Evolutionary conservation across 768 basidiomycete species (phyloP).

Genomic region (Auriculariales sp.): DNA sequence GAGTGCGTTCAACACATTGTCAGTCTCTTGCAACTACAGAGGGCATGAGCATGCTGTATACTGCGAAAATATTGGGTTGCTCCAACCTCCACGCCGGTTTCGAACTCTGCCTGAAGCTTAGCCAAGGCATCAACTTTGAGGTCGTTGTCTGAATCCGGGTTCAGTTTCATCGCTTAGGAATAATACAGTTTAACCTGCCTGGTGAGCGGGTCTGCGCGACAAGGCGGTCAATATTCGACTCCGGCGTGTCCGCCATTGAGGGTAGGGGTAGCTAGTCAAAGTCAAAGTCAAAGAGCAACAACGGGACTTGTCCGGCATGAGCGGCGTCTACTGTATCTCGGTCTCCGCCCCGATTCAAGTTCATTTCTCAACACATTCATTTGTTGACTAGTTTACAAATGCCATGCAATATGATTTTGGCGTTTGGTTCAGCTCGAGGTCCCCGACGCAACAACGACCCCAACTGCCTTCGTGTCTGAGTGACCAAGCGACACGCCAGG

Average conservation of each 20-base stretch:
- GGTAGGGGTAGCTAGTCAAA: no score
- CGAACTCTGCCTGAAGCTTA: slow-evolving; percentile 65
- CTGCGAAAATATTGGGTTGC: slow-evolving; percentile 2
- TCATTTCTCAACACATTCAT: neutral
- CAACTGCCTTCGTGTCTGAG: slow-evolving; percentile 53
- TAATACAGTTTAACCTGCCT: slow-evolving; percentile 25
- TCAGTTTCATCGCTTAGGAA: slow-evolving; percentile 7
- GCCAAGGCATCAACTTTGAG: slow-evolving; percentile 66
- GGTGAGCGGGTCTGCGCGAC: slow-evolving; percentile 50
- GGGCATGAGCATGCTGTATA: neutral
- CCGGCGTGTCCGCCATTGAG: slow-evolving; percentile 22
- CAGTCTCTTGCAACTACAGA: slow-evolving; percentile 57
- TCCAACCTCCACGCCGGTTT: slow-evolving; percentile 52
- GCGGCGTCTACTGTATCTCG: no score
- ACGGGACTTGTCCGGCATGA: neutral
- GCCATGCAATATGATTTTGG: no score
- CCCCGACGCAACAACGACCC: no score
- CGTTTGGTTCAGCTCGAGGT: no score
- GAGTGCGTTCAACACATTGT: slow-evolving; percentile 51
- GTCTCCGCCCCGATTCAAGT: neutral
- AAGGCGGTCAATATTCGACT: slow-evolving; percentile 18
- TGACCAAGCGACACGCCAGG: slow-evolving; percentile 78
- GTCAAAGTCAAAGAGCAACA: slow-evolving; percentile 11
- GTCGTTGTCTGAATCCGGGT: slow-evolving; percentile 51
- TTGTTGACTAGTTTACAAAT: no score